Percentiles rank a stretch among this genome's conserved stretches.
Evolutionary conservation across 768 basidiomycete species (phyloP).

Genomic region (Dacryopinax primogenitus): DNA sequence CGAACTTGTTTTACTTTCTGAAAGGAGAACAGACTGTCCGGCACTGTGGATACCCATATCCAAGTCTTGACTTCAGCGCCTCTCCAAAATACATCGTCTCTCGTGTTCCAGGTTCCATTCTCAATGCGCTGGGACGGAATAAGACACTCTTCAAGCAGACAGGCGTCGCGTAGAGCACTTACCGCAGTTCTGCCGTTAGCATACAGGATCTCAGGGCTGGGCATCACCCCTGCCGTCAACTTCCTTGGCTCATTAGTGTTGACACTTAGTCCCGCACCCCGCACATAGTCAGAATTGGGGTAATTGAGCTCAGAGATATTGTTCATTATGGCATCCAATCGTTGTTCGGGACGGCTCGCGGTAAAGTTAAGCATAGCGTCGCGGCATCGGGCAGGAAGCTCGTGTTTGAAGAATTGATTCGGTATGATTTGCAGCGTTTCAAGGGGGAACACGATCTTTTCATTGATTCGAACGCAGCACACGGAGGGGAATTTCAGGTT

Average conservation of each 20-base stretch:
- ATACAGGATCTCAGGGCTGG: background rate
- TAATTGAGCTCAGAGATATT: background rate
- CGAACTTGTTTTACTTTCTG: background rate
- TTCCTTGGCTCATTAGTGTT: background rate
- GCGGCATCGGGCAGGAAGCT: background rate
- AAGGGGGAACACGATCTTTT: background rate
- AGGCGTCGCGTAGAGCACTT: background rate
- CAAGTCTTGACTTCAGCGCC: background rate
- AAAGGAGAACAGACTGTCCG: background rate
- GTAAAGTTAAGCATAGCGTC: constrained; percentile 5
- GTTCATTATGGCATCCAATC: background rate
- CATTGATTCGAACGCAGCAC: background rate
- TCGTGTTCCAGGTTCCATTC: background rate
- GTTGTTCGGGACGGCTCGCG: background rate
- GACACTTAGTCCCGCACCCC: background rate
- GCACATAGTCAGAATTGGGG: background rate
- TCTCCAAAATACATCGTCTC: background rate
- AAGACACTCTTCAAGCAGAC: background rate
- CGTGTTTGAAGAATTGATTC: constrained; percentile 6
- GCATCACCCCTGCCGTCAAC: background rate
- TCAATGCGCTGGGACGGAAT: background rate
- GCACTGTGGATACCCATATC: background rate
- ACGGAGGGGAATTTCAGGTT: background rate
- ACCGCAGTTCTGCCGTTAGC: background rate
- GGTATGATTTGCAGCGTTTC: background rate